A percentile compares a stretch with the other conserved stretches of the same genome.
phyloP scores from a whole-genome alignment of 192 early-diverging fungal genomes.

The Backusella luteola region DNA sequence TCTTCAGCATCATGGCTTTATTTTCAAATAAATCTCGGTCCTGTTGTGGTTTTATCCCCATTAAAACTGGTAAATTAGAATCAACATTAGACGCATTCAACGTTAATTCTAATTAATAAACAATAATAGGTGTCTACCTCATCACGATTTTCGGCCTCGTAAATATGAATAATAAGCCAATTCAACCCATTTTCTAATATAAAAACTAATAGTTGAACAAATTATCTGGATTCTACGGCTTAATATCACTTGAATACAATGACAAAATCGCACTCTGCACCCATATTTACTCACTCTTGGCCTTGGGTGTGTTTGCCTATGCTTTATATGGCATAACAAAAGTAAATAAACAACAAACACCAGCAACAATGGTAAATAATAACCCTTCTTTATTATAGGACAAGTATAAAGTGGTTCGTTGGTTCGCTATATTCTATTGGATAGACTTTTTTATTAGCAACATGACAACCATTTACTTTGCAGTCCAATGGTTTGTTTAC shows the following conservation, averaged over 20 bases:
- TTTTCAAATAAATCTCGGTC: constrained; percentile 3
- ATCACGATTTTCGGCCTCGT: constrained; percentile 20
- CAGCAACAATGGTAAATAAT: background rate
- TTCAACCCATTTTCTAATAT: background rate
- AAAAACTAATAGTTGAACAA: constrained; percentile 34
- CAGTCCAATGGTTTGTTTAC: constrained; percentile 33
- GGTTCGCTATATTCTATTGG: constrained; percentile 36
- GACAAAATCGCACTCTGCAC: constrained; percentile 16
- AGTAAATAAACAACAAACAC: constrained; percentile 12
- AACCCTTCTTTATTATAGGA: constrained; percentile 11
- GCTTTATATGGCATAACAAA: constrained; percentile 31
- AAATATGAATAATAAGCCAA: background rate
- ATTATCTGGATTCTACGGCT: constrained; percentile 34
- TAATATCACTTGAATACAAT: constrained; percentile 29
- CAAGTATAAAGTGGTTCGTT: constrained; percentile 17
- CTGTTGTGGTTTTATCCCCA: constrained; percentile 10
- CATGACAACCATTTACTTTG: constrained; percentile 24
- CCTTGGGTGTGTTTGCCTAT: constrained; percentile 13
- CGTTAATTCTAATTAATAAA: background rate
- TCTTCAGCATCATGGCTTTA: background rate
- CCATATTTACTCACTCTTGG: constrained; percentile 34
- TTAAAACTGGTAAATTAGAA: constrained; percentile 13
- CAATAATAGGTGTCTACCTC: constrained; percentile 13
- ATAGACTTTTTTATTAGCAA: constrained; percentile 28
- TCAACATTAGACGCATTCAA: background rate